A percentile compares a stretch with the other conserved stretches of the same genome.
Evolutionary conservation across 2,329 filamentous ascomycete genomes (phyloP).

Genomic region (Coniochaeta prunicola): DNA sequence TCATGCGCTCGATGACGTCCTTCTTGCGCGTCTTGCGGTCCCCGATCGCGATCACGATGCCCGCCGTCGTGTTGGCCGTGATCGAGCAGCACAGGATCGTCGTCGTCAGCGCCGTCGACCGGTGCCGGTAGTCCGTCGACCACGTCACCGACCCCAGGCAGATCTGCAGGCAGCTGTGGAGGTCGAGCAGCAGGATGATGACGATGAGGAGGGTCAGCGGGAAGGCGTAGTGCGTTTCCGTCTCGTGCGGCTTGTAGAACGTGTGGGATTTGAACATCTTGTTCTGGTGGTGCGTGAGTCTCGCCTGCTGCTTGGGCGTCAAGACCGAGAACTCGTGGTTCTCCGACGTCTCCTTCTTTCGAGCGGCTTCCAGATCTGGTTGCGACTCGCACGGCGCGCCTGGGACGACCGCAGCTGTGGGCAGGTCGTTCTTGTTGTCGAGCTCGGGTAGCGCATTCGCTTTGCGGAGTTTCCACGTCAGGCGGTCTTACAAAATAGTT

Average conservation of each 20-base stretch:
- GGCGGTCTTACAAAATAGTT: constrained; percentile 24
- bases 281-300: constrained; percentile 67
- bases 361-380: constrained; percentile 30
- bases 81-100: constrained; percentile 76
- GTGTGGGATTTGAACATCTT: constrained; percentile 79
- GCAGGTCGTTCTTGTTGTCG: constrained; percentile 63
- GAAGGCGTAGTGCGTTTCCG: constrained; percentile 72
- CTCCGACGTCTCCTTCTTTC: constrained; percentile 26
- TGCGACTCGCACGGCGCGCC: not conserved
- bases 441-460: constrained; percentile 55
- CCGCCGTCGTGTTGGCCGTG: constrained; percentile 68
- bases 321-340: constrained; percentile 54
- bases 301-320: constrained; percentile 56
- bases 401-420: constrained; percentile 20
- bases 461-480: constrained; percentile 59
- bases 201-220: constrained; percentile 67
- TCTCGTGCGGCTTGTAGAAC: constrained; percentile 87
- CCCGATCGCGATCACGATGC: constrained; percentile 68
- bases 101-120: constrained; percentile 68
- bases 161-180: constrained; percentile 74
- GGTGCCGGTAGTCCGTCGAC: constrained; percentile 64
- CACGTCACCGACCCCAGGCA: constrained; percentile 72
- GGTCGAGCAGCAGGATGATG: constrained; percentile 72
- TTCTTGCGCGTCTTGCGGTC: constrained; percentile 76
- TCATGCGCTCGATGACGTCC: constrained; percentile 71